Base-by-base conservation (phyloP, 352 stramenopile species). In the Phytophthora pluvialis region DNA sequence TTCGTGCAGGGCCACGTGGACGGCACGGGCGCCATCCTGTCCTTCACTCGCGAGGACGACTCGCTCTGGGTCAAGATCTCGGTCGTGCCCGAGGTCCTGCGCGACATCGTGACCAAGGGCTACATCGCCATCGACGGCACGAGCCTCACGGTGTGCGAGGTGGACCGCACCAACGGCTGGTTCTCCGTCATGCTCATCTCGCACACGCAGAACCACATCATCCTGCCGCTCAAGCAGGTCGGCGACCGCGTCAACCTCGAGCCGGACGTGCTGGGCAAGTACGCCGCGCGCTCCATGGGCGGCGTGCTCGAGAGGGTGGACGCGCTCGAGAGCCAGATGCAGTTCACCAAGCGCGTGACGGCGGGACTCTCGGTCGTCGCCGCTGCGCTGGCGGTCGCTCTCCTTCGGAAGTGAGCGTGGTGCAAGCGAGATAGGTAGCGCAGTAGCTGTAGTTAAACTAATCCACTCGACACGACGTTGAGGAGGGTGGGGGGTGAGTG, bases 101-200 rank as follows among this genome's bases (percentile, higher is more conserved):
- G 83, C 60, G 97, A 97, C 70, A 97, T 99, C 54, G 77, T 96
- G 33, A 67, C 77, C 10, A 96, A 97, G 68, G 88, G 97, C 50
- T 99, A 99, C 80, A 97, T 99, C 62, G 96, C 97, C 10, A 96
- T 99, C 66, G 98, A 99, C 78, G 98, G 98, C 59, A 99, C 97
- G 16, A 98, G 89, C 38, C 88, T 99, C 62, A 99, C 98, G 1
- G 96, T 99, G 18, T 98, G 94, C 72, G 90, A 98, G 49, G 93
- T 94, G 15, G 85, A 97, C 64, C 68, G 61, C 1, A 65, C 72
- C 32, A 78, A 93, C 54, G 78, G 87, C 57, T 99, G 92, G 86
- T 99, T 99, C 75, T 98, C 91, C 43, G 97, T 99, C 72, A 99
- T 99, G 98, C 88, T 99, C 70, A 96, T 99, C 55, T 85, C 96